Percentiles rank a stretch among this genome's conserved stretches.
Evolutionary conservation across 176 grass and related monocot genomes (phyloP).

Genomic region (Saccharum officinarum): DNA sequence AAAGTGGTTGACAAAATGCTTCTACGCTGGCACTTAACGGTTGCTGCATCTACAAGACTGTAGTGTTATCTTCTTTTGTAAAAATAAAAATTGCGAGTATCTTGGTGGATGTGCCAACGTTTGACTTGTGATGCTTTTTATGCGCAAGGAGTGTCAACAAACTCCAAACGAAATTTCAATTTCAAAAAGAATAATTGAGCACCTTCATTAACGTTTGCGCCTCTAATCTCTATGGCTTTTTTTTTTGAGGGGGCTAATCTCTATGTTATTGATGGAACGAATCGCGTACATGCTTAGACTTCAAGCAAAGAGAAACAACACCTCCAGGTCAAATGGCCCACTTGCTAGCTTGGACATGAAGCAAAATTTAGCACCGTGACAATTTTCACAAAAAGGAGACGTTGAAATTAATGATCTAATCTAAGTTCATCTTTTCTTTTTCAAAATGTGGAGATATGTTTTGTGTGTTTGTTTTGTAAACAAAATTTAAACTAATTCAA

Average conservation of each 20-base stretch:
- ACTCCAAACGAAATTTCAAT: background rate
- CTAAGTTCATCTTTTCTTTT: too few relatives aligned
- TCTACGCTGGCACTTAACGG: background rate
- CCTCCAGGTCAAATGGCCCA: background rate
- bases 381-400: background rate
- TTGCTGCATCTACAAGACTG: conserved; percentile 3
- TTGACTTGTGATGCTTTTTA: background rate
- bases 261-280: too few relatives aligned
- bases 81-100: background rate
- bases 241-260: too few relatives aligned
- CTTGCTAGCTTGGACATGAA: background rate
- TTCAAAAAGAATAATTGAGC: background rate
- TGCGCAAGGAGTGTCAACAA: background rate
- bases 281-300: too few relatives aligned
- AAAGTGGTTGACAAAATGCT: background rate
- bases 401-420: background rate
- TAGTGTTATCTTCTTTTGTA: background rate
- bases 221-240: too few relatives aligned
- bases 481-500: background rate
- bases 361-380: background rate
- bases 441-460: background rate
- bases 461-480: background rate
- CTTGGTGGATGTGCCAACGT: background rate
- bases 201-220: background rate
- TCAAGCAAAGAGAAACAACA: background rate